phyloP scores from a whole-genome alignment of 345 rosid genomes.

The Cochlearia excelsa region DNA sequence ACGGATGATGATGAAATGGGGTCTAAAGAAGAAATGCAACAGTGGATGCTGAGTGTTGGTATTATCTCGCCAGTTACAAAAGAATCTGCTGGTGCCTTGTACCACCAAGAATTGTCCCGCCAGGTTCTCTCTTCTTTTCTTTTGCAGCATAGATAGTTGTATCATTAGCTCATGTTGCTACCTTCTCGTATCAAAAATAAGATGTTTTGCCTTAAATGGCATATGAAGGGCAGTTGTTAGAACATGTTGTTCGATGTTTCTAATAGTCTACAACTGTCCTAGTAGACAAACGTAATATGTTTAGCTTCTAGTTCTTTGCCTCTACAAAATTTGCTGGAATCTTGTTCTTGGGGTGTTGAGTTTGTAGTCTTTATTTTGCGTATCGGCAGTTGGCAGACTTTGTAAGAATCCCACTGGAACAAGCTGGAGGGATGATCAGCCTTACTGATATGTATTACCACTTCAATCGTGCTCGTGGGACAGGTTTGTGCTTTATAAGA shows the following conservation, averaged over 20 bases:
- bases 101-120: constrained; percentile 86
- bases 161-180: constrained; percentile 16
- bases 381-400: constrained; percentile 83
- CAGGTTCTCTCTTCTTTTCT: constrained; percentile 54
- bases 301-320: constrained; percentile 8
- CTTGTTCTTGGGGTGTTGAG: constrained; percentile 3
- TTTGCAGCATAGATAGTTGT: constrained; percentile 14
- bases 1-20: constrained; percentile 82
- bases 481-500: constrained; percentile 48
- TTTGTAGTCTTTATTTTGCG: constrained; percentile 21
- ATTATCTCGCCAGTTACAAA: constrained; percentile 92
- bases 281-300: neutral
- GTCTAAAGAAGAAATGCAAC: constrained; percentile 92
- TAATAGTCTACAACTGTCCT: neutral
- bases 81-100: constrained; percentile 92
- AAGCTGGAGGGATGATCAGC: constrained; percentile 94
- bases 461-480: constrained; percentile 95
- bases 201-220: neutral
- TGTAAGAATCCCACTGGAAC: constrained; percentile 77
- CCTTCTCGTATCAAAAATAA: too few species aligned
- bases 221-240: neutral
- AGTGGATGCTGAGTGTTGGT: constrained; percentile 94
- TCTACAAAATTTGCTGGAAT: constrained; percentile 10
- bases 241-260: neutral
- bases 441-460: constrained; percentile 89